These are phyloP conservation scores for Eucalyptus sp. DNA, from an alignment of 345 rosid species.

Conservation along the genomic window DNA sequence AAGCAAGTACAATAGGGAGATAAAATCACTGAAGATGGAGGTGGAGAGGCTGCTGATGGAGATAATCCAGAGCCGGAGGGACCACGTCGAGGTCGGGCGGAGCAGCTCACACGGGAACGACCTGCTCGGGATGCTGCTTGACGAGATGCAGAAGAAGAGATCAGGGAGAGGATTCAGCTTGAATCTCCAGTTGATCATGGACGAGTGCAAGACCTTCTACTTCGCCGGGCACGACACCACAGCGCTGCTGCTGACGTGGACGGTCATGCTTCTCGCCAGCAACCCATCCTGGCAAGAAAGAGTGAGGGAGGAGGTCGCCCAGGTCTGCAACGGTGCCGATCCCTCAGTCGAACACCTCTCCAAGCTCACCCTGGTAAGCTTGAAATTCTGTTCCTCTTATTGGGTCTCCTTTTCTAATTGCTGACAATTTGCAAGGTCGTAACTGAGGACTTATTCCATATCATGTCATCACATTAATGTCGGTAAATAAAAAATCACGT, in stretches of 20 bases:
- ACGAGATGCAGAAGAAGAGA: slow-evolving; percentile 51
- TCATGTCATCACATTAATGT: neutral
- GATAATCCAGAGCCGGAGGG: slow-evolving; percentile 69
- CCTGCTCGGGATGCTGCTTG: slow-evolving; percentile 62
- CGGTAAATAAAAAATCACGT: neutral
- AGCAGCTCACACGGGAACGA: slow-evolving; percentile 75
- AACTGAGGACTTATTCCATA: neutral
- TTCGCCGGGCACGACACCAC: slow-evolving; percentile 98
- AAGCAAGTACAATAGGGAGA: slow-evolving; percentile 75
- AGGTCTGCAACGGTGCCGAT: slow-evolving; percentile 51
- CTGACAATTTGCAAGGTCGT: neutral
- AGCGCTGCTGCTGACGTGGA: slow-evolving; percentile 84
- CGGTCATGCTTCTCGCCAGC: slow-evolving; percentile 74
- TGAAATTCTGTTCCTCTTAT: neutral
- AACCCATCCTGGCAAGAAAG: slow-evolving; percentile 86
- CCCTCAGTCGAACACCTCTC: slow-evolving; percentile 70
- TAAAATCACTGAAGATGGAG: slow-evolving; percentile 63
- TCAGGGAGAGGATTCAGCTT: slow-evolving; percentile 19
- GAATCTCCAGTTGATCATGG: slow-evolving; percentile 78
- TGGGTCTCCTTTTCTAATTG: neutral
- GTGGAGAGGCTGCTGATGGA: slow-evolving; percentile 77
- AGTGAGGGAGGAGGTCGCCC: slow-evolving; percentile 45
- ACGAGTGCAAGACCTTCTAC: slow-evolving; percentile 92
- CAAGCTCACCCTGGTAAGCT: slow-evolving; percentile 53
- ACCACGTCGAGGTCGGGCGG: slow-evolving; percentile 67